Conservation (phyloP, 1,284 basidiomycete species). For the Singerocomus inundabilis region DNA sequence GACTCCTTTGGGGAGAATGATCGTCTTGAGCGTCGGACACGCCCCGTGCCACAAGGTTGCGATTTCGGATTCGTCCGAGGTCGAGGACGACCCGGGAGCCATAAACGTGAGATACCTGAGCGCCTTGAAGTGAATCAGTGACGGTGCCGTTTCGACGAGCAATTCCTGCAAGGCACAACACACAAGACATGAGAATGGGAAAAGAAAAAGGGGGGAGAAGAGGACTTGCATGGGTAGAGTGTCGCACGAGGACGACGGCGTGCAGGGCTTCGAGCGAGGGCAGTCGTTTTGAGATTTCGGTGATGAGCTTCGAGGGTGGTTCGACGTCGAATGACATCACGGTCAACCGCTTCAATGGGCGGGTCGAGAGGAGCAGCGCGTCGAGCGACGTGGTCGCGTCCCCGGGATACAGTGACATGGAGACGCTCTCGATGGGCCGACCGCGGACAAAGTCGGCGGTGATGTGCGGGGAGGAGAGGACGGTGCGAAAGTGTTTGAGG, state of each 20-base stretch:
- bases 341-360: constrained; percentile 48
- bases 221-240: constrained; percentile 42
- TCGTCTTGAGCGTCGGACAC: constrained; percentile 43
- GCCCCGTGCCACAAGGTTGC: constrained; percentile 38
- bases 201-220: not conserved
- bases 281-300: constrained; percentile 45
- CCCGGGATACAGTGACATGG: constrained; percentile 50
- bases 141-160: constrained; percentile 28
- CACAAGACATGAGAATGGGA: too few relatives aligned
- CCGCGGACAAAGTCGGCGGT: constrained; percentile 46
- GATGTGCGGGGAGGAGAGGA: constrained; percentile 47
- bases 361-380: constrained; percentile 41
- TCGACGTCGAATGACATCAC: constrained; percentile 55
- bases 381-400: constrained; percentile 40
- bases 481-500: constrained; percentile 50
- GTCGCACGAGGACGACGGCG: constrained; percentile 48
- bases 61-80: constrained; percentile 36
- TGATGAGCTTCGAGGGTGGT: constrained; percentile 42
- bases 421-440: constrained; percentile 50
- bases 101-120: constrained; percentile 44
- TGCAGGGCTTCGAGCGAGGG: constrained; percentile 55
- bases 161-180: constrained; percentile 23
- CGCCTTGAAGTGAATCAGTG: constrained; percentile 33
- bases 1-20: constrained; percentile 43
- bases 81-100: constrained; percentile 28